Evolutionary conservation across 2,329 filamentous ascomycete species (phyloP).

Genomic region (Colletotrichum coccodes): DNA sequence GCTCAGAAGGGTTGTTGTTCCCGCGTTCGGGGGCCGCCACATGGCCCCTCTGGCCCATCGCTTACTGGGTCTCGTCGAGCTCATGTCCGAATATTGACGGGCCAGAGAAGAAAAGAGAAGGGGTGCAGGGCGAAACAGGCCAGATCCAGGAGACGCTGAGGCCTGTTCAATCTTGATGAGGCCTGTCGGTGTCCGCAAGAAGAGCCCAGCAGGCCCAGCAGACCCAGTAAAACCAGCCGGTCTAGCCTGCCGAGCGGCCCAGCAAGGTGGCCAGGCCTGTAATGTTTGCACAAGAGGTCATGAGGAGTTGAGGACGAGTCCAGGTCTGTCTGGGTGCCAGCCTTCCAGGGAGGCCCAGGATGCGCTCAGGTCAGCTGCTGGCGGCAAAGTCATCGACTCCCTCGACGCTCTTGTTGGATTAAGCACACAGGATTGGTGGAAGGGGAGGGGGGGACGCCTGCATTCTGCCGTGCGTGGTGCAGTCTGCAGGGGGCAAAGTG

Average conservation of each 20-base stretch:
- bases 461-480: not conserved
- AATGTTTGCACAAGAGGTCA: conserved; percentile 4
- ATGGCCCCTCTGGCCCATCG: not conserved
- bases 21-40: conserved; percentile 5
- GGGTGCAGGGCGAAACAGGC: not conserved
- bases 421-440: conserved; percentile 24
- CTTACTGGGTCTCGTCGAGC: not conserved
- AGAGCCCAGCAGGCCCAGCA: not conserved
- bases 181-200: not conserved
- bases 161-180: not conserved
- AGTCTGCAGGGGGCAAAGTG: conserved; percentile 14
- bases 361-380: conserved; percentile 11
- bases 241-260: not conserved
- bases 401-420: not conserved
- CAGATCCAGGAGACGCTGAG: not conserved
- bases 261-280: not conserved
- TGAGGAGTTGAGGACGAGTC: not conserved
- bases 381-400: conserved; percentile 1
- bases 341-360: not conserved
- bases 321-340: not conserved
- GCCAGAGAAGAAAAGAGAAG: not conserved
- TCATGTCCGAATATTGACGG: conserved; percentile 1
- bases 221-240: not conserved
- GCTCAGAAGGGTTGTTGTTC: conserved; percentile 1
- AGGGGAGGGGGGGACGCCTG: conserved; percentile 8